Evolutionary conservation across 441 rosid species (phyloP).

Genomic region (Erysimum pusillum): DNA sequence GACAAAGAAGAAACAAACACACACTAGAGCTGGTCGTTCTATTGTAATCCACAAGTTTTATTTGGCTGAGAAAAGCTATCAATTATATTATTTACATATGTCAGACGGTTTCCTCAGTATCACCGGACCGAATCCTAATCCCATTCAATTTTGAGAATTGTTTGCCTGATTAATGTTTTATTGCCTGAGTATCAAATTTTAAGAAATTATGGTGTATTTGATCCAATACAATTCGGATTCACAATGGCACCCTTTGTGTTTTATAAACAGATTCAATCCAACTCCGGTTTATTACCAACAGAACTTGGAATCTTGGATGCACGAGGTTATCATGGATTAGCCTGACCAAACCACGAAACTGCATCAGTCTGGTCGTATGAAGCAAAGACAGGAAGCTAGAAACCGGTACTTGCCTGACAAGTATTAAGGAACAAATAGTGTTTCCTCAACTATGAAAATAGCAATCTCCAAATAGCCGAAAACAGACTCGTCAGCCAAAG

Average conservation of each 20-base stretch:
- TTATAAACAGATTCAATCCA: neutral
- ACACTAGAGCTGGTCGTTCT: neutral
- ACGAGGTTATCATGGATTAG: neutral
- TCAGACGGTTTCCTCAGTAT: constrained; percentile 13
- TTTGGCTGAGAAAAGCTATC: constrained; percentile 32
- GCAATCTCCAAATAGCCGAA: constrained; percentile 33
- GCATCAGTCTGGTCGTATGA: constrained; percentile 9
- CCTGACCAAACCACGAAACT: neutral
- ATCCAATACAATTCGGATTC: neutral
- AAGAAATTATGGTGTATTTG: neutral
- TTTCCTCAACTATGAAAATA: constrained; percentile 34
- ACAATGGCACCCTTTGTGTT: neutral
- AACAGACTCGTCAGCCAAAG: constrained; percentile 12
- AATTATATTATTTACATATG: neutral
- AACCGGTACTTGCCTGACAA: neutral
- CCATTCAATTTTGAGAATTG: neutral
- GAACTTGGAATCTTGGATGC: constrained; percentile 6
- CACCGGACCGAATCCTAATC: neutral
- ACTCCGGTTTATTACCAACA: neutral
- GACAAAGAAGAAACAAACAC: neutral
- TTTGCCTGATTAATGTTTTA: neutral
- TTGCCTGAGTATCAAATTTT: neutral
- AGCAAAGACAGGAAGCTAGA: neutral
- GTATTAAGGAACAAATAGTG: constrained; percentile 21
- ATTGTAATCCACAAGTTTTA: constrained; percentile 44